These are phyloP conservation scores for Thelonectria blattea DNA, from an alignment of 2,329 filamentous ascomycete genomes.

Conservation along the genomic window DNA sequence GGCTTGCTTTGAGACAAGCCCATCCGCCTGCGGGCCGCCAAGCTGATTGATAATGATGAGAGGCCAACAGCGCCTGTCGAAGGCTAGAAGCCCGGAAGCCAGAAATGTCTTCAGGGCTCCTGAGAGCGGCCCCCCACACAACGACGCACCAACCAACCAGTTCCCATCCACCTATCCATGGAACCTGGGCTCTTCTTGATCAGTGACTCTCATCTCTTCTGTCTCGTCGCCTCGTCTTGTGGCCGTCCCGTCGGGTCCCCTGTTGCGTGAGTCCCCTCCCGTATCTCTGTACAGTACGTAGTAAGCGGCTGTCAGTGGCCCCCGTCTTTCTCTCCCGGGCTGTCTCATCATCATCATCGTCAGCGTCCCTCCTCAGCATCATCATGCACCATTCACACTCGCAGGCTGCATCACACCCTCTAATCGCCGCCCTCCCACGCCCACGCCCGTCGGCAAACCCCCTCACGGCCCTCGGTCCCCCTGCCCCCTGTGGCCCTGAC, in stretches of 20 bases:
- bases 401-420: slow-evolving; percentile 5
- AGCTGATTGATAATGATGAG: slow-evolving; percentile 28
- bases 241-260: no score
- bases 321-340: no score
- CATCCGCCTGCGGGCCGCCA: slow-evolving; percentile 19
- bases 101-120: slow-evolving; percentile 3
- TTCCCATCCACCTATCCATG: no score
- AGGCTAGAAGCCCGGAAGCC: background rate
- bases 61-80: background rate
- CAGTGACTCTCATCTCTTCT: slow-evolving; percentile 8
- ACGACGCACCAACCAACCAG: background rate
- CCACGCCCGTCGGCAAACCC: background rate
- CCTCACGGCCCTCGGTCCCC: background rate
- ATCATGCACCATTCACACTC: slow-evolving; percentile 4
- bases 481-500: slow-evolving; percentile 10
- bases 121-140: slow-evolving; percentile 11
- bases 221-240: background rate
- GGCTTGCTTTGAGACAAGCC: slow-evolving; percentile 21
- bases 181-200: no score
- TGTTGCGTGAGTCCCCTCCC: background rate
- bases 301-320: background rate
- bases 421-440: slow-evolving; percentile 13
- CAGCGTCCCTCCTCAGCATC: background rate
- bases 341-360: background rate
- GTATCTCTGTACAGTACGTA: background rate